Conservation (phyloP, 768 basidiomycete species). For the Leccinum fibrillosum region DNA sequence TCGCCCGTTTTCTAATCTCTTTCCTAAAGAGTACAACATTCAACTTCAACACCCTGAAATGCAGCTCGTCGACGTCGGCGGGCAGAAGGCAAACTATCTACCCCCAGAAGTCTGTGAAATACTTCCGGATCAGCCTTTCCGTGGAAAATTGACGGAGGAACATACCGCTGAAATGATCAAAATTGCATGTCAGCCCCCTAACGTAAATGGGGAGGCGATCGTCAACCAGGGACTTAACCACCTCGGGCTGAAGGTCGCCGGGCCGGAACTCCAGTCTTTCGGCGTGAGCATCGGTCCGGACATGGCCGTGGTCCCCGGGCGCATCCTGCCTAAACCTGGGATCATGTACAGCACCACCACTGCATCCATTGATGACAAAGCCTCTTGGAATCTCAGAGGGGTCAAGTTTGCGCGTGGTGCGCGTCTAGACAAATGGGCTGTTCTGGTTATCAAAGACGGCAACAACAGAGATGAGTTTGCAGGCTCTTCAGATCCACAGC, state of each 20-base stretch:
- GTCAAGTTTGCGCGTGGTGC: slow-evolving; percentile 61
- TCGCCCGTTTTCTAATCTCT: background rate
- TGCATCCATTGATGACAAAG: slow-evolving; percentile 39
- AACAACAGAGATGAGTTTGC: slow-evolving; percentile 53
- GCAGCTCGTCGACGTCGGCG: slow-evolving; percentile 48
- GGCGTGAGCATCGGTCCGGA: slow-evolving; percentile 44
- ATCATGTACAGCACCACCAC: slow-evolving; percentile 37
- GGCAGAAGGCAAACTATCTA: slow-evolving; percentile 38
- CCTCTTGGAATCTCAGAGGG: slow-evolving; percentile 53
- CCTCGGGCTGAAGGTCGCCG: slow-evolving; percentile 38
- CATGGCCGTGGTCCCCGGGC: slow-evolving; percentile 56
- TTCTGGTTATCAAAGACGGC: slow-evolving; percentile 64
- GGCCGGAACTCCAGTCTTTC: slow-evolving; percentile 39
- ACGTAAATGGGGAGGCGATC: slow-evolving; percentile 46
- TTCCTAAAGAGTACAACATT: slow-evolving; percentile 40
- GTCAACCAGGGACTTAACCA: slow-evolving; percentile 38
- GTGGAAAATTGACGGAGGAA: slow-evolving; percentile 54
- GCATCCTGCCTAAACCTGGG: slow-evolving; percentile 43
- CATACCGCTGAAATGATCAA: slow-evolving; percentile 51
- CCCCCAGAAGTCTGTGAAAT: slow-evolving; percentile 51
- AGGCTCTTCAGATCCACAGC: slow-evolving; percentile 50
- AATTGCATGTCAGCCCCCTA: slow-evolving; percentile 47
- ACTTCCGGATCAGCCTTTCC: slow-evolving; percentile 38
- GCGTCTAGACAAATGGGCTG: slow-evolving; percentile 58
- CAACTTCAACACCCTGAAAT: slow-evolving; percentile 37